Base-by-base conservation (phyloP, 768 basidiomycete genomes). In the Tylopilus subfusipes region DNA sequence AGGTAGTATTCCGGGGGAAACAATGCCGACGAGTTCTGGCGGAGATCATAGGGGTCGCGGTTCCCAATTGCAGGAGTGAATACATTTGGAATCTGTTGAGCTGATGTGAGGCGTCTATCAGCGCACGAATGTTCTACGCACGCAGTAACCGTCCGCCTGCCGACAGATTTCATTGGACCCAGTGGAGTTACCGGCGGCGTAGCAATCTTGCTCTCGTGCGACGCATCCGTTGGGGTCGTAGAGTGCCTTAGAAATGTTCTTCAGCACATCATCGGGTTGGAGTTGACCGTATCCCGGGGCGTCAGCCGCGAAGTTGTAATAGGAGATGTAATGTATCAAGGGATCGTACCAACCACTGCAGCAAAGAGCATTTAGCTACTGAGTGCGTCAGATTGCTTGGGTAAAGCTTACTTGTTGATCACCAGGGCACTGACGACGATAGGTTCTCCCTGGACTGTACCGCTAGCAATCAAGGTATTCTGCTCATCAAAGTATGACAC, bases 251-350 rank as follows among this genome's bases (percentile, higher is more conserved):
- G 78, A 82, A n/a, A 86, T 68, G 31, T 74, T 56, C 29, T 69
- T 64, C 38, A 86, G 65, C 3, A 81, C 76, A 8, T 60, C 54
- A 43, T 78, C 72, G 30, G 72, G 73, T 54, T 82, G 81, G 13
- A 87, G 78, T 55, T 77, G 83, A 6, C 85, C 85, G 58, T 86
- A 87, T 14, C 84, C 83, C 9, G 85, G 85, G 0, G 85, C 85
- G 33, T 83, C 64, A 0, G 76, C 77, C 0, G 83, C 82, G 52
- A 86, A 87, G 36, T 74, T 74, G 53, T 86, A 74, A 53, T 81
- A 85, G 11, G 84, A 79, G 56, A 82, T 60, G 59, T 81, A 80
- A 57, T 86, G 85, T 38, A 85, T 75, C 30, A 85, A 71, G 1
- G 85, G 83, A 56, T 86, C 85, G 50, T 76, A 80, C 83, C 83